Percentiles rank a stretch among this genome's conserved stretches.
phyloP scores from a whole-genome alignment of 1,284 basidiomycete genomes.

The Bondarzewia mesenterica region DNA sequence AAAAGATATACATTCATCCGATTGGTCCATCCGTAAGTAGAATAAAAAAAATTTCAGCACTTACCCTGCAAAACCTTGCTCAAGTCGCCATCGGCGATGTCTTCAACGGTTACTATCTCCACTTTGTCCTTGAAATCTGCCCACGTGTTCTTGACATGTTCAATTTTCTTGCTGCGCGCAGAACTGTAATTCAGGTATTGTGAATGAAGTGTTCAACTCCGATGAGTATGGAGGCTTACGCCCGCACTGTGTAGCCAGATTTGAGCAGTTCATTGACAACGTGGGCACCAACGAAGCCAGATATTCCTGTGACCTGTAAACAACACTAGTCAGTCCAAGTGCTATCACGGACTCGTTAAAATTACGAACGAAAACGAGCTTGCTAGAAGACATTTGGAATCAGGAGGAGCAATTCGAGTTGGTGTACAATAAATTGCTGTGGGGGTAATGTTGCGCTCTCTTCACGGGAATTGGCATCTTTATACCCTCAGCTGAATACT shows the following conservation, averaged over 20 bases:
- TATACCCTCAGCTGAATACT: too few species aligned
- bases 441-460: too few species aligned
- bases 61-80: conserved; percentile 13
- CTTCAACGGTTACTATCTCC: conserved; percentile 15
- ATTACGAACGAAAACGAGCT: background rate
- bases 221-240: conserved; percentile 12
- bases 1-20: background rate
- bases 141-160: conserved; percentile 7
- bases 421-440: too few species aligned
- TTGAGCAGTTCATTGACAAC: conserved; percentile 16
- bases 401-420: background rate
- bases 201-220: background rate
- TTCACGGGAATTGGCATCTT: too few species aligned
- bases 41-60: background rate
- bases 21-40: background rate
- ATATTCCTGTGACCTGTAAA: conserved; percentile 19
- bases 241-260: conserved; percentile 17
- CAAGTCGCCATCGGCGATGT: conserved; percentile 12
- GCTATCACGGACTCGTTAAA: too few species aligned
- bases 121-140: conserved; percentile 10
- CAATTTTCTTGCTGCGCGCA: conserved; percentile 12
- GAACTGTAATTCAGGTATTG: conserved; percentile 5
- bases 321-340: background rate
- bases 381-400: background rate
- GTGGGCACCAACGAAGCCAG: conserved; percentile 20